phyloP scores from a whole-genome alignment of 2,329 filamentous ascomycete species.

The Sodiomyces alkalinus region DNA sequence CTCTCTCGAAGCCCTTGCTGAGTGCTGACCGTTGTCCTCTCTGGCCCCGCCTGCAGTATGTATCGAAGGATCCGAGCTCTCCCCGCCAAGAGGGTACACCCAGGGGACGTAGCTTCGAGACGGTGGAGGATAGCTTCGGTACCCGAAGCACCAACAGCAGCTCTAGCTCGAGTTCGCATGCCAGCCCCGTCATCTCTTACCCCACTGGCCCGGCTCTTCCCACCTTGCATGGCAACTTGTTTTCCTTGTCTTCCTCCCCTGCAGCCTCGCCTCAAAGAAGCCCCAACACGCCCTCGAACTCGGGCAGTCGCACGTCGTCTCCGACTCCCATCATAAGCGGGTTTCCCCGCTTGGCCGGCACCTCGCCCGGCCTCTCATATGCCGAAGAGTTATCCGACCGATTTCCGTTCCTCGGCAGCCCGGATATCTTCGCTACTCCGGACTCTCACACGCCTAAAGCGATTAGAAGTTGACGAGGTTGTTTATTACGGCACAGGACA shows the following conservation, averaged over 20 bases:
- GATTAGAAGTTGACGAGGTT: slow-evolving; percentile 25
- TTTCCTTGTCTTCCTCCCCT: slow-evolving; percentile 13
- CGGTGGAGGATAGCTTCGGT: slow-evolving; percentile 19
- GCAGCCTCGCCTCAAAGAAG: slow-evolving; percentile 16
- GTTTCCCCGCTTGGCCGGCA: slow-evolving; percentile 31
- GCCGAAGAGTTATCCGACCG: slow-evolving; percentile 26
- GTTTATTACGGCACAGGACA: no score
- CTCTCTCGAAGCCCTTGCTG: slow-evolving; percentile 19
- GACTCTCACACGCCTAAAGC: slow-evolving; percentile 35
- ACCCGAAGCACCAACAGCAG: slow-evolving; percentile 18
- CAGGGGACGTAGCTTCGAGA: slow-evolving; percentile 26
- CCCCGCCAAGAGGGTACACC: slow-evolving; percentile 32
- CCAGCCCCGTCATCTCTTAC: slow-evolving; percentile 20
- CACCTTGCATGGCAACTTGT: slow-evolving; percentile 6
- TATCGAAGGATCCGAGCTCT: slow-evolving; percentile 41
- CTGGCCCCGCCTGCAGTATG: slow-evolving; percentile 35
- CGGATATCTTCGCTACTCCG: no score
- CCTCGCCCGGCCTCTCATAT: slow-evolving; percentile 24
- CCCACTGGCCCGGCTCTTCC: slow-evolving; percentile 23
- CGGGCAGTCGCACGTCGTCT: slow-evolving; percentile 24
- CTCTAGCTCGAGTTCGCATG: slow-evolving; percentile 19
- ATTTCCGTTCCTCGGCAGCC: slow-evolving; percentile 30
- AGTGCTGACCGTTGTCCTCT: no score
- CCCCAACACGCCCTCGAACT: slow-evolving; percentile 16
- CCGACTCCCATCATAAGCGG: slow-evolving; percentile 27